Evolutionary conservation across 192 early-diverging fungal species (phyloP).

Genomic region (Umbelopsis isabellina): DNA sequence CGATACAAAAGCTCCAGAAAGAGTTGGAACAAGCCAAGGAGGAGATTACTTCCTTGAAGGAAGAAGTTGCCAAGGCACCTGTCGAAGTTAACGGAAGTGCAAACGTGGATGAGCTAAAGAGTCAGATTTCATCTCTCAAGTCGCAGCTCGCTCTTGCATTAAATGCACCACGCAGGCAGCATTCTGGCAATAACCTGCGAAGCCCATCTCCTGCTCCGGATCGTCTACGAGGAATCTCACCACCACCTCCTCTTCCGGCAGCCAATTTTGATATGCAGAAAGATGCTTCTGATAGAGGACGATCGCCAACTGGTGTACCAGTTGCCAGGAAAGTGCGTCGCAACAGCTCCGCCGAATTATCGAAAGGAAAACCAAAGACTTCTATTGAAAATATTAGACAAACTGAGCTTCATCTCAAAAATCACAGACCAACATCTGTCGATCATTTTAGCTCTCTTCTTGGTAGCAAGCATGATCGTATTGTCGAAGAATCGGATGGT

Average conservation of each 20-base stretch:
- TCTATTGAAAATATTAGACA: constrained; percentile 43
- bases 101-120: constrained; percentile 65
- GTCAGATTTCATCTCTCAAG: constrained; percentile 72
- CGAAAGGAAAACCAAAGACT: constrained; percentile 33
- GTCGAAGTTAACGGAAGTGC: constrained; percentile 54
- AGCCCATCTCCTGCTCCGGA: constrained; percentile 14
- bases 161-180: constrained; percentile 41
- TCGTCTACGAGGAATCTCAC: constrained; percentile 5
- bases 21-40: constrained; percentile 63
- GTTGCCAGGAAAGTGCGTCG: constrained; percentile 41
- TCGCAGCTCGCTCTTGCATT: constrained; percentile 71
- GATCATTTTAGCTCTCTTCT: constrained; percentile 31
- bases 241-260: constrained; percentile 8
- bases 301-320: constrained; percentile 22
- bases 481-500: constrained; percentile 34
- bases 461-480: constrained; percentile 30
- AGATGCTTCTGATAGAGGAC: constrained; percentile 18
- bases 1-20: constrained; percentile 61
- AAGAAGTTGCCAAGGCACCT: constrained; percentile 17
- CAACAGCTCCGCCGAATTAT: constrained; percentile 52
- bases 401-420: constrained; percentile 36
- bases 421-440: constrained; percentile 42
- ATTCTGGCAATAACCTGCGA: background rate
- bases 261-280: background rate
- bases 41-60: constrained; percentile 64